phyloP scores from a whole-genome alignment of 75 land plant genomes.

The Isoetes taiwanensis region DNA sequence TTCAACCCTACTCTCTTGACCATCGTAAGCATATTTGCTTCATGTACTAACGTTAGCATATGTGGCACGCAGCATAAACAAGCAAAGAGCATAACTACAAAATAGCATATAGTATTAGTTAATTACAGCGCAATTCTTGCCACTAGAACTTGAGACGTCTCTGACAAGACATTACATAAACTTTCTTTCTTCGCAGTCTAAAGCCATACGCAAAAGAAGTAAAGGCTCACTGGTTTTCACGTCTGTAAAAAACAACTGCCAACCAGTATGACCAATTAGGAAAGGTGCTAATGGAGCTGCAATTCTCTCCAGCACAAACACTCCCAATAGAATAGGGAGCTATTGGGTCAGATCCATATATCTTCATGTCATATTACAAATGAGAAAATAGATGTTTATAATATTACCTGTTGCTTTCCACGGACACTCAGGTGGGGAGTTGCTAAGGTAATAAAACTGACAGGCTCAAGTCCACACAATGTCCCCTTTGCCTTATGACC shows the following conservation, averaged over 20 bases:
- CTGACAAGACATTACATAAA: constrained; percentile 93
- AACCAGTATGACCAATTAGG: constrained; percentile 65
- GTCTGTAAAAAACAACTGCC: constrained; percentile 84
- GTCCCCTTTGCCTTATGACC: constrained; percentile 16
- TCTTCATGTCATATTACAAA: too few relatives aligned
- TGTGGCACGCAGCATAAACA: constrained; percentile 52
- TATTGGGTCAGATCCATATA: too few relatives aligned
- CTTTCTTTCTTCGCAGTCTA: constrained; percentile 64
- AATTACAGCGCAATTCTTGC: too few relatives aligned
- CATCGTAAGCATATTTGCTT: too few relatives aligned
- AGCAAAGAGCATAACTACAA: constrained; percentile 72
- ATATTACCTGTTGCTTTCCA: constrained; percentile 74
- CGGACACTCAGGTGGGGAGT: constrained; percentile 93
- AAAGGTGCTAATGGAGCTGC: constrained; percentile 73
- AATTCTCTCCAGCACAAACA: constrained; percentile 73
- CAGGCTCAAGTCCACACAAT: constrained; percentile 69
- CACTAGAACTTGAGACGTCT: too few relatives aligned
- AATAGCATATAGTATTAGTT: too few relatives aligned
- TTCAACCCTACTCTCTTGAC: too few relatives aligned
- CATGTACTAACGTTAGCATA: constrained; percentile 90
- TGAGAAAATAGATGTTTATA: too few relatives aligned
- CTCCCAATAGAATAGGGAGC: constrained; percentile 88
- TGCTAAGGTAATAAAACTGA: constrained; percentile 80
- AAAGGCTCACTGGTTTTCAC: constrained; percentile 64
- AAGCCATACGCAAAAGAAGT: constrained; percentile 74